Evolutionary conservation across 768 basidiomycete species (phyloP).

Genomic region (Lyophyllum semitale): DNA sequence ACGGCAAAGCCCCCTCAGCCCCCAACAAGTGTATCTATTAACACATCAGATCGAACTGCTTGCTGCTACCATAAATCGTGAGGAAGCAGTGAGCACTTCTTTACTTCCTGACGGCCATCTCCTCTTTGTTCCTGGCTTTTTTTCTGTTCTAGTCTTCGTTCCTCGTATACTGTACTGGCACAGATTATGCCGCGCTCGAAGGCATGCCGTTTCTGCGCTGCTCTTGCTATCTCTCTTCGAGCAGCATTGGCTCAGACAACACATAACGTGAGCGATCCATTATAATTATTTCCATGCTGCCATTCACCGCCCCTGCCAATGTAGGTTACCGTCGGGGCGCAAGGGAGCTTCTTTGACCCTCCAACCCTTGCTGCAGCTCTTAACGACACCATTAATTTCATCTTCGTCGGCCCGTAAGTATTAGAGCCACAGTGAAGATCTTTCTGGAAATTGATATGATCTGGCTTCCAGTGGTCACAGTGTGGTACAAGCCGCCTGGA

Average conservation of each 20-base stretch:
- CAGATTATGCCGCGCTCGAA: slow-evolving; percentile 2
- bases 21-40: not conserved
- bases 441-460: not conserved
- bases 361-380: slow-evolving; percentile 26
- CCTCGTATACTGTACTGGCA: not conserved
- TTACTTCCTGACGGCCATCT: not conserved
- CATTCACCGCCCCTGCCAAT: not conserved
- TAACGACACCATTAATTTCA: slow-evolving; percentile 38
- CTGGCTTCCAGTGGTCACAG: slow-evolving; percentile 33
- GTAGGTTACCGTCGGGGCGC: slow-evolving; percentile 39
- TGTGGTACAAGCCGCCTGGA: slow-evolving; percentile 39
- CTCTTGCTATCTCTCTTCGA: slow-evolving; percentile 1
- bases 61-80: not conserved
- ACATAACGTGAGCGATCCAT: slow-evolving; percentile 12
- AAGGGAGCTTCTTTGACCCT: slow-evolving; percentile 43
- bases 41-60: slow-evolving; percentile 4
- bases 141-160: not conserved
- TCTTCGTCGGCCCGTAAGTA: slow-evolving; percentile 39
- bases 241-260: slow-evolving; percentile 7
- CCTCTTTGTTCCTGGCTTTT: slow-evolving; percentile 2
- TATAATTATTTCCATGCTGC: not conserved
- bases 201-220: not conserved
- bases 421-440: not conserved
- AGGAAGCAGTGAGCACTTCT: not conserved
- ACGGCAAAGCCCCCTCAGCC: not conserved